phyloP scores from a whole-genome alignment of 768 basidiomycete genomes.

The Mycena epipterygia region DNA sequence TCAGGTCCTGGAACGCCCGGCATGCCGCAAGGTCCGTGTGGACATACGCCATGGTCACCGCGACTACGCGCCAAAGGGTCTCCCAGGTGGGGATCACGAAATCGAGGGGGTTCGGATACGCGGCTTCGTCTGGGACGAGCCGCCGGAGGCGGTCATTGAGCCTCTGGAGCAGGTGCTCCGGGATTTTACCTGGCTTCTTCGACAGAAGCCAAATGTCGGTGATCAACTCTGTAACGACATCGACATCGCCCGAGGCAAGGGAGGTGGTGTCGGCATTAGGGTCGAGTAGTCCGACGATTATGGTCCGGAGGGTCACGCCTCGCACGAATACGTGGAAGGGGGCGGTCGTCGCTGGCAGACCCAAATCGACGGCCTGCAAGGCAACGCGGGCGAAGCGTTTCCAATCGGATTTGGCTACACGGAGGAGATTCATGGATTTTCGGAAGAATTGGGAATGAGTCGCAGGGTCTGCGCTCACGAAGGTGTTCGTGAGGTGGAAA shows the following conservation, averaged over 20 bases:
- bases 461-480: slow-evolving; percentile 56
- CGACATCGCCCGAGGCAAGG: slow-evolving; percentile 50
- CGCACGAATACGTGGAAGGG: slow-evolving; percentile 59
- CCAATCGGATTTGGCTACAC: slow-evolving; percentile 50
- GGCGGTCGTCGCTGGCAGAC: slow-evolving; percentile 32
- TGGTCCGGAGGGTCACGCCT: slow-evolving; percentile 56
- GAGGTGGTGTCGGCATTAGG: slow-evolving; percentile 44
- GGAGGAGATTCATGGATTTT: slow-evolving; percentile 49
- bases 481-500: slow-evolving; percentile 62
- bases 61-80: slow-evolving; percentile 73
- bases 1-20: slow-evolving; percentile 53
- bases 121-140: slow-evolving; percentile 54
- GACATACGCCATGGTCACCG: slow-evolving; percentile 55
- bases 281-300: slow-evolving; percentile 58
- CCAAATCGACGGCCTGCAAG: slow-evolving; percentile 45
- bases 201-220: slow-evolving; percentile 63
- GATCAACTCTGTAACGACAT: slow-evolving; percentile 54
- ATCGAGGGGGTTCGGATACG: slow-evolving; percentile 59
- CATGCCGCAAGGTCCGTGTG: slow-evolving; percentile 41
- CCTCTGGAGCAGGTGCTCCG: slow-evolving; percentile 45
- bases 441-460: slow-evolving; percentile 52
- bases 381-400: slow-evolving; percentile 46
- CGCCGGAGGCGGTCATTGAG: slow-evolving; percentile 53
- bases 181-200: slow-evolving; percentile 50
- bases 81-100: slow-evolving; percentile 73